Base-by-base conservation (phyloP, 2,329 filamentous ascomycete species). In the Intubia oerlemansii region DNA sequence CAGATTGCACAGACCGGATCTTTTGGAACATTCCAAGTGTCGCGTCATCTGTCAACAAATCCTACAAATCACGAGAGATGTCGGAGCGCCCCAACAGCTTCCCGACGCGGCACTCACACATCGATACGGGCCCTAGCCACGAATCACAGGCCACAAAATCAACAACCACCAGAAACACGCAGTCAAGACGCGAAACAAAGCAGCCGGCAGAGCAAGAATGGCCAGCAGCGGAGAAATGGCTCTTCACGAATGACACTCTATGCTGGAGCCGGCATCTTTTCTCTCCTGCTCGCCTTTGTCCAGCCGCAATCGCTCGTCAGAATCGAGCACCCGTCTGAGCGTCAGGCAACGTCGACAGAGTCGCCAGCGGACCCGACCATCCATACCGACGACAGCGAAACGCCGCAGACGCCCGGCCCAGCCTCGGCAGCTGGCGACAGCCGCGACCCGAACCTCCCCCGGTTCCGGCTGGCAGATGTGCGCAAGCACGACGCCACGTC, bases 391-490 rank as follows among this genome's bases (percentile, higher is more conserved):
- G 21, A 11, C 19, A 12, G 9, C 19, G 17, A 11, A n/a, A n/a
- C n/a, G n/a, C n/a, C n/a, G n/a, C n/a, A n/a, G n/a, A n/a, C n/a
- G n/a, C n/a, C 26, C 22, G 11, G 10, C 17, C 30, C 17, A 12
- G 17, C 16, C 12, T n/a, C 30, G 7, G 24, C 29, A 3, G 24
- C 32, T 4, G 20, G 16, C 16, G 39, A 41, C 16, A 17, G 18
- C 27, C 36, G 39, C 17, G 39, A 41, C 21, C 39, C 39, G 4
- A 34, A 34, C 1, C 32, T 38, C 12, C 38, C 38, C 7, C 39
- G 39, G 1, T 37, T 35, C 27, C 38, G 39, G 3, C 35, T 41
- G 10, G 31, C 34, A 23, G 39, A 41, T 30, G 32, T 41, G 14
- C 38, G 38, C 17, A 27, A 32, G 14, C 38, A 41, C 25, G 36